Evolutionary conservation across 352 stramenopile genomes (phyloP).

Genomic region (Plasmopara muralis): DNA sequence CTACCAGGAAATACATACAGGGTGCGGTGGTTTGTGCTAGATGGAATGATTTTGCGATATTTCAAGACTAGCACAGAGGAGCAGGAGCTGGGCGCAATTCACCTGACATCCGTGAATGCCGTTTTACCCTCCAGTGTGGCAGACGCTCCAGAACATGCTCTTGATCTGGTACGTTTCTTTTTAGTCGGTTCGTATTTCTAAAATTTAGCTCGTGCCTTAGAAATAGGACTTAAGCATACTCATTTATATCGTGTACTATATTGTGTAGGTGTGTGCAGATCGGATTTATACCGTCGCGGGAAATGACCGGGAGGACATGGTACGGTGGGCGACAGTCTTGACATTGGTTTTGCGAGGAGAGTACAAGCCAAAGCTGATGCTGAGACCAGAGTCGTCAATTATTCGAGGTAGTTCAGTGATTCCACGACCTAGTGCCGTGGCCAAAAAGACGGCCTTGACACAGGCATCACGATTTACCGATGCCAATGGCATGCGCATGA

Average conservation of each 20-base stretch:
- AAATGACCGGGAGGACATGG: conserved; percentile 84
- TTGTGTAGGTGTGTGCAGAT: conserved; percentile 69
- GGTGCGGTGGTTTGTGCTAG: conserved; percentile 82
- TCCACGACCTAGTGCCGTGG: conserved; percentile 54
- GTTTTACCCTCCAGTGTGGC: conserved; percentile 85
- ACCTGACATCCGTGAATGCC: conserved; percentile 81
- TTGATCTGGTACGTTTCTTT: conserved; percentile 52
- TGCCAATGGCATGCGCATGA: conserved; percentile 75
- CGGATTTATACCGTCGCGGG: conserved; percentile 84
- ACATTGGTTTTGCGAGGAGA: conserved; percentile 72
- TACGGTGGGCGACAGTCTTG: conserved; percentile 82
- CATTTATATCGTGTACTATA: conserved; percentile 1
- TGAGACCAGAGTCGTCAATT: conserved; percentile 77
- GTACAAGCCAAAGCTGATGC: conserved; percentile 87
- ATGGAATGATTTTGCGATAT: conserved; percentile 85
- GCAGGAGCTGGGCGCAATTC: conserved; percentile 83
- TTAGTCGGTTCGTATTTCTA: background rate
- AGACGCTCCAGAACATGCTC: conserved; percentile 74
- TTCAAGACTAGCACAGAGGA: conserved; percentile 85
- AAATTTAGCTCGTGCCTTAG: too few relatives aligned
- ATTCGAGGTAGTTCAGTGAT: conserved; percentile 83
- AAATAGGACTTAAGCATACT: too few relatives aligned
- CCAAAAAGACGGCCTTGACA: conserved; percentile 62
- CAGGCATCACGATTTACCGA: conserved; percentile 71
- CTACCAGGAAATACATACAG: conserved; percentile 75